A percentile compares a stretch with the other conserved stretches of the same genome.
Conservation (phyloP, 164 flowering plant species). For the Protea cynaroides region DNA sequence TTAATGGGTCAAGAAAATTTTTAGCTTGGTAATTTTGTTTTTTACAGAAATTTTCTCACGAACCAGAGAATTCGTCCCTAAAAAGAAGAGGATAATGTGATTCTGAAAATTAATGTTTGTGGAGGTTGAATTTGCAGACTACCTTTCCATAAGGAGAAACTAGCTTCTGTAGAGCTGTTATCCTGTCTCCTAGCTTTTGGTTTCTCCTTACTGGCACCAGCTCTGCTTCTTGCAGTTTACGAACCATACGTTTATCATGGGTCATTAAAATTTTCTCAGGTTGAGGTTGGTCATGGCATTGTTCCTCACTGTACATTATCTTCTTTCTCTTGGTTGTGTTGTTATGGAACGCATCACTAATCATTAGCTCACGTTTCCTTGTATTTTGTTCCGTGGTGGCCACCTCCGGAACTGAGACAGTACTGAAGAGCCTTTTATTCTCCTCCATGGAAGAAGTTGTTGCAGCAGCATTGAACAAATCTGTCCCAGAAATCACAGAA, state of each 20-base stretch:
- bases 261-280: neutral
- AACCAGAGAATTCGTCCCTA: too few species aligned
- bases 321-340: slow-evolving; percentile 4
- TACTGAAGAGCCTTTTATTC: neutral
- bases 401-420: slow-evolving; percentile 1
- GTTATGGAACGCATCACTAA: neutral
- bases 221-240: slow-evolving; percentile 19
- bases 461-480: neutral
- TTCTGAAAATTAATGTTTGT: too few species aligned
- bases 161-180: slow-evolving; percentile 65
- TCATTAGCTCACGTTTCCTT: slow-evolving; percentile 19
- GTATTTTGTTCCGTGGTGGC: slow-evolving; percentile 2
- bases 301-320: slow-evolving; percentile 1
- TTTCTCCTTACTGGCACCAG: slow-evolving; percentile 42
- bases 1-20: too few species aligned
- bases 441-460: slow-evolving; percentile 6
- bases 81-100: too few species aligned
- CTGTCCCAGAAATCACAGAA: neutral
- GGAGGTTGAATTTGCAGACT: neutral
- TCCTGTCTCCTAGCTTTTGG: slow-evolving; percentile 59
- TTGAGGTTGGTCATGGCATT: slow-evolving; percentile 1
- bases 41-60: too few species aligned
- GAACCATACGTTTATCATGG: slow-evolving; percentile 18
- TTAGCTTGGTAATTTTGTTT: too few species aligned
- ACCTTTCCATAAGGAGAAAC: slow-evolving; percentile 91